A percentile compares a stretch with the other conserved stretches of the same genome.
Evolutionary conservation across 1,139 yeast species (phyloP).

Genomic region (Yamadazyma kanchanaburiensis): DNA sequence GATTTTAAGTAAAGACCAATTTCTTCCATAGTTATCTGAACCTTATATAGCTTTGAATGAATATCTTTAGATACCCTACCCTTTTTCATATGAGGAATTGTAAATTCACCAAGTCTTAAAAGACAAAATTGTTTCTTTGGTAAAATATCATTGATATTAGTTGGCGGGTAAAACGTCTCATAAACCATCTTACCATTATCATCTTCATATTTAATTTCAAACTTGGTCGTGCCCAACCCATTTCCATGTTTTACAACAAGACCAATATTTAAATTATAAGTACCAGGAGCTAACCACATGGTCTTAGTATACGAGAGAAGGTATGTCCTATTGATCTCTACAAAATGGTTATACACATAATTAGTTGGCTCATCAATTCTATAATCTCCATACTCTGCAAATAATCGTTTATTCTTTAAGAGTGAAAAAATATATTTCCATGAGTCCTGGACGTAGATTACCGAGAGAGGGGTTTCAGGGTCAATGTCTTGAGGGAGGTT

Average conservation of each 20-base stretch:
- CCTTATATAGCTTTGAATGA: conserved; percentile 29
- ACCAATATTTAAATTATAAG: conserved; percentile 50
- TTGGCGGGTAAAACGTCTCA: conserved; percentile 52
- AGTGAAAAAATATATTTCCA: conserved; percentile 55
- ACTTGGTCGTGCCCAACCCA: conserved; percentile 60
- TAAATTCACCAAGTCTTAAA: conserved; percentile 51
- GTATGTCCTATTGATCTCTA: conserved; percentile 48
- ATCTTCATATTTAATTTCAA: conserved; percentile 37
- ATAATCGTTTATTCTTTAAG: conserved; percentile 48
- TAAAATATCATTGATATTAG: conserved; percentile 54
- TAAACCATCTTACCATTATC: conserved; percentile 18
- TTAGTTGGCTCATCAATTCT: conserved; percentile 49
- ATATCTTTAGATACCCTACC: conserved; percentile 6
- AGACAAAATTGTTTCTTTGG: conserved; percentile 53
- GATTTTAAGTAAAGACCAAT: conserved; percentile 53
- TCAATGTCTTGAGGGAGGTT: conserved; percentile 16
- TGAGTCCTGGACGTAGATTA: conserved; percentile 43
- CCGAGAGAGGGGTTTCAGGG: conserved; percentile 18
- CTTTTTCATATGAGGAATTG: conserved; percentile 15
- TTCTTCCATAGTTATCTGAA: conserved; percentile 56
- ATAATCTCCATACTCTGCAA: conserved; percentile 51
- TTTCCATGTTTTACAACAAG: conserved; percentile 49
- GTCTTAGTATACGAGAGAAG: conserved; percentile 45
- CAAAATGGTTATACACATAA: conserved; percentile 41
- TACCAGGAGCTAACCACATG: conserved; percentile 50